Evolutionary conservation across 2,329 filamentous ascomycete genomes (phyloP), one percentile per base, ranked within the genome.

Genomic region (Diaporthe amygdali): DNA sequence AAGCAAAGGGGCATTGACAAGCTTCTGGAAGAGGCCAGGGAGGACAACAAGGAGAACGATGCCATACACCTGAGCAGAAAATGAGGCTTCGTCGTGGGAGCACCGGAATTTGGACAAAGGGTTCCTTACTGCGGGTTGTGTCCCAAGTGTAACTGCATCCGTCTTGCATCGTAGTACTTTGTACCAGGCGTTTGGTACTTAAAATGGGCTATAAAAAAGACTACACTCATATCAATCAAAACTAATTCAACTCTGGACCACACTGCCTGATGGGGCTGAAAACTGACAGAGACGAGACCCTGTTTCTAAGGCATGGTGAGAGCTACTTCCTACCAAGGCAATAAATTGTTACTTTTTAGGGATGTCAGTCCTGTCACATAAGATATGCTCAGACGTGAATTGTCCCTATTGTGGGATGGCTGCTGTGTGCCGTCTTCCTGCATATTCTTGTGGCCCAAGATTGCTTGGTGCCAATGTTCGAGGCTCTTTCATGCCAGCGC

Each of bases 1-100:
- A 97, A 96, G 82, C 91, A 94, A 70, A 90, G 93, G 77, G 96
- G 96, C 70, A 97, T 99, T 79, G 95, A 98, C 81, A 94, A 93
- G 77, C 93, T 98, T 86, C 85, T 99, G 14, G 94, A 95, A 9
- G 96, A 98, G 77, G 96, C 96, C 22, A 88, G 95, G 72, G 94
- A 96, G 75, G 94, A 95, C 78, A 95, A 94, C 77, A 94, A 91
- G 77, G 96, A 98, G 76, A 96, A 94, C 74, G 96, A 98, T 79
- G 85, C 90, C 14, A 86, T 92, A 74, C 89, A 93, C 77, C 85
- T 93, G 84, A 84, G 83, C 74, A 82, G 85, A 56, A 84, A 81
- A 77, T 81, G 72, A 78, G 37, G 46, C 20, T 34, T 17, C 52
- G n/a, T 22, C 52, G 5, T 17, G 9, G 9, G 1, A 5, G 25